Base-by-base conservation (phyloP, 1,284 basidiomycete genomes). In the Singerocomus inundabilis region DNA sequence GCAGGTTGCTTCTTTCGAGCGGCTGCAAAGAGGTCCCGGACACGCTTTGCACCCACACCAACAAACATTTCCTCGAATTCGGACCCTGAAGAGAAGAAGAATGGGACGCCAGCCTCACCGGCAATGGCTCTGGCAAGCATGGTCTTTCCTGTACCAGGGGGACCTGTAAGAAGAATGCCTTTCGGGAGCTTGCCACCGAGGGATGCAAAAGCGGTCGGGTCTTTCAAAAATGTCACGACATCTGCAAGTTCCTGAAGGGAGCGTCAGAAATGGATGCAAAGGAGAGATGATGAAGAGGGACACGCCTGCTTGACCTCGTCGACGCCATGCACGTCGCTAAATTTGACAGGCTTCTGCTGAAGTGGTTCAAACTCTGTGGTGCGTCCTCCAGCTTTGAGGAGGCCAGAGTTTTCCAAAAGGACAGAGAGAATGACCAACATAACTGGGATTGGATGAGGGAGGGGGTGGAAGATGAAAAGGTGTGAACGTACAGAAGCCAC, bases 61-160 rank as follows among this genome's bases (percentile, higher is more conserved):
- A 97, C 94, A 67, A 93, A 94, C 85, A 98, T 96, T 68, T 99
- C 96, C 67, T 99, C 97, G 57, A 99, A 98, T 64, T 97, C 93
- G 41, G 93, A 95, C 13, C 89, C 88, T 38, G 88, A 91, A 38
- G 90, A 86, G 61, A 89, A 92, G 68, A 94, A 85, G 75, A 94
- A 94, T 3, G 91, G 90, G 13, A 98, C 94, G 36, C 91, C 96
- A 11, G 96, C 97, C 73, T 99, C 95, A 47, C 97, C 97, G 13
- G 96, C 96, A 6, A 98, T 91, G 11, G 96, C 96, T 52, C 95
- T 80, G 4, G 96, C 96, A 12, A 99, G 79, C 79, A 98, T 84
- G 2, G 96, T 99, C 76, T 98, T 98, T 67, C 96, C 96, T 18
- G 96, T 98, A 60, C 95, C 92, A 26, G 90, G 90, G 29, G 87